phyloP scores from a whole-genome alignment of 2,329 filamentous ascomycete genomes.

The Xylaria sp. region DNA sequence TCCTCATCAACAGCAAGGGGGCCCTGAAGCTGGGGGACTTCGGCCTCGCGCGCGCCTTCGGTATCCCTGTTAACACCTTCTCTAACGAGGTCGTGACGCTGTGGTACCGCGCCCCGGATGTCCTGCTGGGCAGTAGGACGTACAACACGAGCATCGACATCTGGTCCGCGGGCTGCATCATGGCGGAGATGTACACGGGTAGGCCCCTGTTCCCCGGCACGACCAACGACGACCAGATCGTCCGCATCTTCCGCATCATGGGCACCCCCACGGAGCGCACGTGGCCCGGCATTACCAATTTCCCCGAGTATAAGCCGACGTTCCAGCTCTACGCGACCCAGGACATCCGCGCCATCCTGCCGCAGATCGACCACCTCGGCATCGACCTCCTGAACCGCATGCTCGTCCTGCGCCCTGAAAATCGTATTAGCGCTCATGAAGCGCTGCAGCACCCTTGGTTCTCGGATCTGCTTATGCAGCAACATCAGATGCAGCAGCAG shows the following conservation, averaged over 20 bases:
- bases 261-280: slow-evolving; percentile 93
- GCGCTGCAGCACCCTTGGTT: slow-evolving; percentile 95
- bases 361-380: slow-evolving; percentile 85
- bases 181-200: slow-evolving; percentile 99
- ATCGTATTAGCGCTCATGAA: slow-evolving; percentile 85
- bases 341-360: slow-evolving; percentile 83
- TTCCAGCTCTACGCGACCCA: slow-evolving; percentile 96
- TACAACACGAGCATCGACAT: slow-evolving; percentile 99
- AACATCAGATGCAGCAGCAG: slow-evolving; percentile 53
- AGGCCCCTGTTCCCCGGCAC: slow-evolving; percentile 95
- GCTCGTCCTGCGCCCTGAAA: slow-evolving; percentile 90
- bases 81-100: slow-evolving; percentile 97
- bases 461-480: slow-evolving; percentile 68
- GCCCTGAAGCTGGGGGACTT: slow-evolving; percentile 94
- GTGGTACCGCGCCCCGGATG: slow-evolving; percentile 97
- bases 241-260: slow-evolving; percentile 98
- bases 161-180: slow-evolving; percentile 98
- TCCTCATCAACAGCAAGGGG: slow-evolving; percentile 91
- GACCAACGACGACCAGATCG: slow-evolving; percentile 96
- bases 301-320: slow-evolving; percentile 96
- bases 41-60: slow-evolving; percentile 90
- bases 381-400: slow-evolving; percentile 88
- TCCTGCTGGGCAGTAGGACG: slow-evolving; percentile 88
- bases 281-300: slow-evolving; percentile 93
- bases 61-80: slow-evolving; percentile 97